Conservation (phyloP, 345 rosid genomes). For the Pistacia vera region DNA sequence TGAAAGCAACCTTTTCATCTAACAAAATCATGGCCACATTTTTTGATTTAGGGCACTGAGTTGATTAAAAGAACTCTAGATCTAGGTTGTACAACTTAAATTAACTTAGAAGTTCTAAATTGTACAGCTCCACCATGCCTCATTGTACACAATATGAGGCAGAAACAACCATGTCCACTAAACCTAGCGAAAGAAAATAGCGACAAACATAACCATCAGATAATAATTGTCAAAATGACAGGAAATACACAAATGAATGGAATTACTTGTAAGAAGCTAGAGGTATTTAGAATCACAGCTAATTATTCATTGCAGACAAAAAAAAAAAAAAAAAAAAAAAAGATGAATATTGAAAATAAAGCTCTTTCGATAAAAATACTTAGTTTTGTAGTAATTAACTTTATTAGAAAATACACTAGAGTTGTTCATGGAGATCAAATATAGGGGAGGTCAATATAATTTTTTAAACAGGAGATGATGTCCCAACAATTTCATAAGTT, state of each 20-base stretch:
- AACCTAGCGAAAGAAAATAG: background rate
- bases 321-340: background rate
- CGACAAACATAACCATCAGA: background rate
- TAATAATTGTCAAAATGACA: background rate
- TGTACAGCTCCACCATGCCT: background rate
- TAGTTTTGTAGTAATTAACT: background rate
- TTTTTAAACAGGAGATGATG: background rate
- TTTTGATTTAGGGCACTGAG: too few relatives aligned
- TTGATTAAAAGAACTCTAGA: too few relatives aligned
- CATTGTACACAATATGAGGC: background rate
- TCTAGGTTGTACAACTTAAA: too few relatives aligned
- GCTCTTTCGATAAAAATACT: background rate
- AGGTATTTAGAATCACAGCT: background rate
- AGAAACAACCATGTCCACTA: background rate
- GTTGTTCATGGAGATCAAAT: too few relatives aligned
- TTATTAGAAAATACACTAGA: background rate
- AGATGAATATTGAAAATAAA: background rate
- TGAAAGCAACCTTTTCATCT: too few relatives aligned
- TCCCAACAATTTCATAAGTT: background rate
- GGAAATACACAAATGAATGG: background rate
- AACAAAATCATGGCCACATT: too few relatives aligned
- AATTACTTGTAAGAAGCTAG: background rate
- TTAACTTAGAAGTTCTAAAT: background rate
- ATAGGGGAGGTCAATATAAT: background rate
- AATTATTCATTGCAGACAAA: background rate